Evolutionary conservation across 2,329 filamentous ascomycete species (phyloP).

Genomic region (Aotearoamyces nothofagi): DNA sequence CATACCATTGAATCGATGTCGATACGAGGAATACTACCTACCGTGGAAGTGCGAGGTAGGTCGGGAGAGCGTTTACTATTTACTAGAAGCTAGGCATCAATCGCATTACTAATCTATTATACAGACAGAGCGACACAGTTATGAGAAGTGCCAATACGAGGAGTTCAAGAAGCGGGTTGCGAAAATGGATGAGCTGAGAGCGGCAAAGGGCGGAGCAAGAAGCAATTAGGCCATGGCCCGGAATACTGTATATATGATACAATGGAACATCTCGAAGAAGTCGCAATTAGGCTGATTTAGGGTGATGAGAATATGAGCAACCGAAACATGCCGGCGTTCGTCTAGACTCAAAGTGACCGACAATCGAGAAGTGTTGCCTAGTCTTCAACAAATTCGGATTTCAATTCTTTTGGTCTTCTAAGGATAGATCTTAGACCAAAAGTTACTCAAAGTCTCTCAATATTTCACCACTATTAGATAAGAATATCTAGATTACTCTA

Average conservation of each 20-base stretch:
- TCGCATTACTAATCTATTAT: neutral
- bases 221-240: constrained; percentile 56
- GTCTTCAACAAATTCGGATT: too few species aligned
- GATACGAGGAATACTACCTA: constrained; percentile 79
- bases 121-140: constrained; percentile 89
- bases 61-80: constrained; percentile 4
- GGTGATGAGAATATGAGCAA: too few species aligned
- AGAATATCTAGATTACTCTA: too few species aligned
- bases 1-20: constrained; percentile 92
- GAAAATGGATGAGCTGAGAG: constrained; percentile 95
- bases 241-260: constrained; percentile 1
- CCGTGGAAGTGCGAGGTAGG: constrained; percentile 96
- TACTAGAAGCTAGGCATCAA: neutral
- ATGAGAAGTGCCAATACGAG: constrained; percentile 98
- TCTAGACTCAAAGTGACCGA: too few species aligned
- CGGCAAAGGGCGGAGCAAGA: constrained; percentile 66
- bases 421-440: too few species aligned
- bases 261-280: too few species aligned
- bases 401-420: too few species aligned
- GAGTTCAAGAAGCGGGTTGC: constrained; percentile 97
- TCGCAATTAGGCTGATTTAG: too few species aligned
- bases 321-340: too few species aligned
- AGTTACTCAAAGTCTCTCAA: too few species aligned
- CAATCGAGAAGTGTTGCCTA: too few species aligned
- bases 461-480: too few species aligned